Evolutionary conservation across 2,329 filamentous ascomycete species (phyloP), one percentile per base, ranked within the genome.

Genomic region (Bisporella sp.): DNA sequence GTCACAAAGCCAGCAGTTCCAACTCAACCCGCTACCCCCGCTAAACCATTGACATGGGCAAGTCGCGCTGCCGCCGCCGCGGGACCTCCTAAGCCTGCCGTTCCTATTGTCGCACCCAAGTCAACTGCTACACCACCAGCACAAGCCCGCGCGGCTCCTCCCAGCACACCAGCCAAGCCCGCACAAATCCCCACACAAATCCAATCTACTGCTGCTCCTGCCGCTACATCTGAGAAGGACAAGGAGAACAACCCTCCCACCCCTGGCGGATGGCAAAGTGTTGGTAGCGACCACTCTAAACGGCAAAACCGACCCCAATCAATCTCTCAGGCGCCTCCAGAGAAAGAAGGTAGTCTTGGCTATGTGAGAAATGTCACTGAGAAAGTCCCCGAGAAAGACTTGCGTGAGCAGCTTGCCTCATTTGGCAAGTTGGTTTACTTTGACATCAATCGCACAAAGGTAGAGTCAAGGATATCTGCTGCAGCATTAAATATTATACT

Each of bases 361-460:
- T 97, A 96, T 69, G 89, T 99, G 69, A 96, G 96, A 76, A 95
- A 92, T 62, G 92, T 97, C 46, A 92, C 84, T 46, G 90, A 95
- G 33, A 91, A 90, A 71, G 84, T 99, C 47, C 80, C 88, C 65
- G 78, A 83, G 11, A 79, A 82, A 40, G 81, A 89, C 44, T 75
- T 99, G 53, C 85, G 78, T 68, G 75, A 77, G 48, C 78, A 81
- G 48, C 74, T 99, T 47, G 76, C 82, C 59, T 81, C 83, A 60
- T 90, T 84, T 59, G 85, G 88, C 57, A 79, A 85, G 63, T 68
- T 91, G 51, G 75, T 76, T 49, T 83, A 85, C 63, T 89, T 91
- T 57, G 87, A 90, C 51, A 79, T 92, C 61, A 90, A 87, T 71
- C 83, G 87, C 54, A 72, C 79, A 62, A 96, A 96, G 87, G 91